phyloP scores from a whole-genome alignment of 1,284 basidiomycete species.

The Irpex rosettiformis region DNA sequence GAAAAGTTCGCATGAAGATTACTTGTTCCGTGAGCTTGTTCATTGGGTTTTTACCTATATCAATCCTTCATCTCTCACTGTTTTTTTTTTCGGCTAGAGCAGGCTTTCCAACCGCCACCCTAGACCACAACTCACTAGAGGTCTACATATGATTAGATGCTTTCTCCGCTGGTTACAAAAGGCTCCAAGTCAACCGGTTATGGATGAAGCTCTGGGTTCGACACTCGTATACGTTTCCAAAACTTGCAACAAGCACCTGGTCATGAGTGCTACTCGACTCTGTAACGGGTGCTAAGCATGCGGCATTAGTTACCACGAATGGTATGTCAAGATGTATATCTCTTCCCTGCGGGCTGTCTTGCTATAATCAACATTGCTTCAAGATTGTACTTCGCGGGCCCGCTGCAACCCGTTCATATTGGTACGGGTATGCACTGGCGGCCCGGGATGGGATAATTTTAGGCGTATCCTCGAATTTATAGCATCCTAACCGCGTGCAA shows the following conservation, averaged over 20 bases:
- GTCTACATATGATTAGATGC: background rate
- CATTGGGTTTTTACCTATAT: background rate
- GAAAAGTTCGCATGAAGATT: background rate
- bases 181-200: background rate
- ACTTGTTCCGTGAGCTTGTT: background rate
- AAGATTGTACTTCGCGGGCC: background rate
- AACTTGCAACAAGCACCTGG: background rate
- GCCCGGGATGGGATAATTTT: conserved; percentile 2
- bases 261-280: background rate
- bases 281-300: background rate
- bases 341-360: background rate
- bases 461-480: conserved; percentile 3
- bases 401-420: background rate
- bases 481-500: background rate
- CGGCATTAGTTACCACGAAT: background rate
- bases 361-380: background rate
- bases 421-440: background rate
- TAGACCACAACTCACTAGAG: too few relatives aligned
- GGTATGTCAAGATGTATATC: background rate
- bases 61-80: background rate
- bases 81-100: too few relatives aligned
- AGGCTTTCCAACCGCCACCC: too few relatives aligned
- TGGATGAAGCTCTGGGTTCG: background rate
- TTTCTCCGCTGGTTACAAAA: background rate
- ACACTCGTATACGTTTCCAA: background rate